Base-by-base conservation (phyloP, 768 basidiomycete genomes). In the Boletus tomentosulus region DNA sequence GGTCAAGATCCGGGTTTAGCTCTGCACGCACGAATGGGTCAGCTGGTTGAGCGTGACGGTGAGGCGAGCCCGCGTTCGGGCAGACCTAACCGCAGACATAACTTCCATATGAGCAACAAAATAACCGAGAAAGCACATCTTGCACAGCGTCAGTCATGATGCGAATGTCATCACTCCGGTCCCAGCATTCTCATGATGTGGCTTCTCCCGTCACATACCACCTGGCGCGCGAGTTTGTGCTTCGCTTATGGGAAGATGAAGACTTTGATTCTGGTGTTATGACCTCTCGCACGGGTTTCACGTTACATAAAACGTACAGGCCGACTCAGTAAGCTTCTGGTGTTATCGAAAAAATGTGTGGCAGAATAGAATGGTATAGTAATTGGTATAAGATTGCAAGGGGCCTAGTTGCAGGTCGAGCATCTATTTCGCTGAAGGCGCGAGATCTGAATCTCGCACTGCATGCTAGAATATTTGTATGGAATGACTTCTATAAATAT, bases 1-100 rank as follows among this genome's bases (percentile, higher is more conserved):
- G n/a, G 25, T 10, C 4, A 15, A 42, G 37, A 8, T 9, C 50
- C 48, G 44, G 7, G 27, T 15, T 30, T 31, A 3, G 34, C 15
- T 44, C 31, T 46, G 34, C 16, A 16, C 28, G 28, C 8, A 50
- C 37, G 34, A 15, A 27, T 9, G 27, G 6, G 50, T 57, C 55
- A 53, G 44, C 44, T 54, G 64, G 52, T 25, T 11, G 25, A 9
- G 35, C n/a, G 33, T n/a, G 16, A 25, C 47, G 51, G 44, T 46
- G 31, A 35, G 41, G 38, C 31, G 9, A 6, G 24, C 3, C 42
- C 44, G 31, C 3, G 15, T 8, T 48, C 52, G 53, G 53, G 37
- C 37, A 43, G 11, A 12, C 31, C 24, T 38, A n/a, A 24, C 60
- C 57, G 50, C 16, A 16, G 4, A 2, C 11, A 8, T 9, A 11